Conservation (phyloP, 2,329 filamentous ascomycete genomes). For the Dothidotthia symphoricarpi region DNA sequence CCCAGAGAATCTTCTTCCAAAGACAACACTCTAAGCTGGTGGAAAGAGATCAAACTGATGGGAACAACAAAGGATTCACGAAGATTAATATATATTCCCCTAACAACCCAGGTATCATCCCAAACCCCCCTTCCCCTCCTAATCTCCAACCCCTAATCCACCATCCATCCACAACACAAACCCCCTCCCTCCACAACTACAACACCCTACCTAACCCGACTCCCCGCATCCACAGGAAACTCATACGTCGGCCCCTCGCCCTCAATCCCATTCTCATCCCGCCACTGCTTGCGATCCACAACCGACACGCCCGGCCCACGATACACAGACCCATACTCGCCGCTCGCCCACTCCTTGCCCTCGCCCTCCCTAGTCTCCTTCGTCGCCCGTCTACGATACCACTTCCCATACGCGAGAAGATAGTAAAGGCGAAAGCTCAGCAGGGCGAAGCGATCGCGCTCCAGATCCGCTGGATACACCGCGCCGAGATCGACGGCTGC, state of each 20-base stretch:
- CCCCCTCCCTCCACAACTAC: too few species aligned
- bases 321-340: slow-evolving; percentile 60
- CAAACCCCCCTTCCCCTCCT: too few species aligned
- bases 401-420: slow-evolving; percentile 59
- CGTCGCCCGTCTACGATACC: slow-evolving; percentile 52
- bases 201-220: slow-evolving; percentile 1
- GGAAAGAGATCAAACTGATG: too few species aligned
- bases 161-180: neutral
- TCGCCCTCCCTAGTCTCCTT: slow-evolving; percentile 48
- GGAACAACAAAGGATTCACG: too few species aligned
- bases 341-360: slow-evolving; percentile 57
- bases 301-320: slow-evolving; percentile 57
- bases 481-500: slow-evolving; percentile 69
- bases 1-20: too few species aligned
- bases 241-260: slow-evolving; percentile 11
- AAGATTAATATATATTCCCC: too few species aligned
- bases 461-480: slow-evolving; percentile 60
- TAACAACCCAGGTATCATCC: too few species aligned
- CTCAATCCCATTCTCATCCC: slow-evolving; percentile 43
- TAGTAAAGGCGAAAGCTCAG: slow-evolving; percentile 63
- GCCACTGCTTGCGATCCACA: slow-evolving; percentile 57
- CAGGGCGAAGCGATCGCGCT: slow-evolving; percentile 61
- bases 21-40: too few species aligned
- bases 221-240: slow-evolving; percentile 17
- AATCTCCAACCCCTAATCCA: too few species aligned